Evolutionary conservation across 108 stramenopile genomes (phyloP).

Genomic region (Skeletonema marinoi): DNA sequence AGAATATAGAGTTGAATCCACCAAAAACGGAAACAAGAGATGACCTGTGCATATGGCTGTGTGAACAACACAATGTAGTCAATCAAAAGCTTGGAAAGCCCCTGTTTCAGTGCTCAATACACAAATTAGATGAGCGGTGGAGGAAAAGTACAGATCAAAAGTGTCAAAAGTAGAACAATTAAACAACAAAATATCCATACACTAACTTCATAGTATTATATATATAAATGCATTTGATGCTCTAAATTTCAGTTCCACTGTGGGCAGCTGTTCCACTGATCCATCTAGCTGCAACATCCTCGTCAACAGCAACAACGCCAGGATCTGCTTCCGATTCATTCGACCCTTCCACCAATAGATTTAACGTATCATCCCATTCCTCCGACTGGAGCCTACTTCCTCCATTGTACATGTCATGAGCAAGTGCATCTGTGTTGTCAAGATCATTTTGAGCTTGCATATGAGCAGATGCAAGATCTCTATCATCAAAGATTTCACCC

Average conservation of each 20-base stretch:
- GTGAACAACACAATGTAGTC: constrained; percentile 86
- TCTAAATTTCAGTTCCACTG: neutral
- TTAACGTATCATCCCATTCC: constrained; percentile 32
- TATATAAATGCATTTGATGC: neutral
- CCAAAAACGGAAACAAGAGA: constrained; percentile 70
- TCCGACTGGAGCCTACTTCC: constrained; percentile 10
- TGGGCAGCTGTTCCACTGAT: constrained; percentile 16
- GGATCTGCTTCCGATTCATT: neutral
- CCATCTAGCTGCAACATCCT: constrained; percentile 48
- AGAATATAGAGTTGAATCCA: constrained; percentile 67
- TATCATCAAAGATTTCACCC: constrained; percentile 22
- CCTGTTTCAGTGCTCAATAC: constrained; percentile 69
- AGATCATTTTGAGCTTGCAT: constrained; percentile 13
- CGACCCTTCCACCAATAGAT: constrained; percentile 26
- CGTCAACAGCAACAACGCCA: constrained; percentile 23
- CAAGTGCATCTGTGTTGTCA: constrained; percentile 64
- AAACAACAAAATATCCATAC: neutral
- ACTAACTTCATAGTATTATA: neutral
- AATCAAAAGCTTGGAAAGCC: constrained; percentile 85
- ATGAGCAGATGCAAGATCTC: constrained; percentile 35
- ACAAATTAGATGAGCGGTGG: constrained; percentile 86
- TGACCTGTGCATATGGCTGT: constrained; percentile 84
- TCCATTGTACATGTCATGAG: constrained; percentile 51
- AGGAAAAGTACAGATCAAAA: constrained; percentile 68
- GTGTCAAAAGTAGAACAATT: constrained; percentile 37